Evolutionary conservation across 129 eudicot species (phyloP), one percentile per base, ranked within the genome.

Genomic region (Calendula officinalis): DNA sequence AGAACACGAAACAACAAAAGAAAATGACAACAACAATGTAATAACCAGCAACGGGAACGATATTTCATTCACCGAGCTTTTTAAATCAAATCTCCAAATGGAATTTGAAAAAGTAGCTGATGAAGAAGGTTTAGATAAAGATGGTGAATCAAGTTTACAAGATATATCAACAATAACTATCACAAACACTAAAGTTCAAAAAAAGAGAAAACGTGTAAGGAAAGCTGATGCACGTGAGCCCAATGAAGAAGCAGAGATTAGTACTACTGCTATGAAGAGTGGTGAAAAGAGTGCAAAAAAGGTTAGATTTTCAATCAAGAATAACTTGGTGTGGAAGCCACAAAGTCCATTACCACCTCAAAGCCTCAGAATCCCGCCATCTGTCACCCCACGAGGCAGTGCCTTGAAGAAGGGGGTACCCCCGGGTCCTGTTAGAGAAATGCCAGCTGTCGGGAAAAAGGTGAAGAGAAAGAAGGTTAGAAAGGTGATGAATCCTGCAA

Each of bases 351-450:
- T 92, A 68, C 96, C 96, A 38, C 95, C 99, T 14, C 95, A 88
- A 67, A 82, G 83, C 50, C 67, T 91, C 58, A 72, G 98, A 73
- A 74, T 88, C 53, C 98, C 98, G 10, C 98, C 98, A 4, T 84
- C 98, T 65, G 86, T 62, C 57, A 85, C 96, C 30, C 98, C 98
- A 14, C 61, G 98, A 56, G 98, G 98, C 43, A 91, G 98, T 70
- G 98, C 98, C 0, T 77, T 91, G 58, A 91, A 91, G 85, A 85
- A 91, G 81, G 98, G 98, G 27, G 81, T 87, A 5, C 84, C 91
- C 49, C 96, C 98, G 13, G 98, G 98, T 35, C 98, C 98, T 48
- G 60, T 88, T 7, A 83, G 86, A 61, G 96, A 92, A 70, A 78
- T 80, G 77, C 77, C 79, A 1, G 73, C 81, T 36, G 83, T 74